Base-by-base conservation (phyloP, 1,284 basidiomycete species). In the Athelia psychrophila region DNA sequence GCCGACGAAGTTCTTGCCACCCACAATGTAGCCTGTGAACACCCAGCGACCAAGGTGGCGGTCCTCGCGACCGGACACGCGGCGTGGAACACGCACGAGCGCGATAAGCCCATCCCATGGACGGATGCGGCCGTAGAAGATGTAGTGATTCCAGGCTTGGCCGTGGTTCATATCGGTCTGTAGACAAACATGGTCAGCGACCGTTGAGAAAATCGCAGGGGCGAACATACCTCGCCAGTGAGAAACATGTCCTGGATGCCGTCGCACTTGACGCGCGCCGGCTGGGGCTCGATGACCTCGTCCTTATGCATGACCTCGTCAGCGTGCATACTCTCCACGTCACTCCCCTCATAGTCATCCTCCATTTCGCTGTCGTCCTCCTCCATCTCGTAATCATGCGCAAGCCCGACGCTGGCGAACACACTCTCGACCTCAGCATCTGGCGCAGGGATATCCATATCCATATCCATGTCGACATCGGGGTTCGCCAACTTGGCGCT, bases 21-120 rank as follows among this genome's bases (percentile, higher is more conserved):
- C 85, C 13, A 84, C 74, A 44, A 90, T 55, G 61, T 88, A 89
- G 2, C 87, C 87, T 32, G 82, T 85, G 58, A 90, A 83, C 48
- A 89, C 75, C 62, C 77, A 74, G 38, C 38, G 38, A 6, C 38
- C 38, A 16, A 42, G 38, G 8, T 6, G 8, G 38, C 6, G n/a
- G 38, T 22, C n/a, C 20, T 42, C 38, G 38, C 6, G 38, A 16
- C 38, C 38, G 6, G 16, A 8, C 6, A n/a, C 38, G 38, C 25
- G 13, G 16, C 2, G 6, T 16, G 76, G 75, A 33, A 77, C 62
- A 38, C 86, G 73, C 50, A 88, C 64, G 36, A 88, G 71, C 6
- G 80, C 83, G 36, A 89, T 72, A 51, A 89, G 71, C 13, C 86
- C 87, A 63, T 88, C 86, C 78, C 82, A 86, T 36, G 71, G 61